phyloP scores from a whole-genome alignment of 108 stramenopile species.

The Craspedostauros australis region DNA sequence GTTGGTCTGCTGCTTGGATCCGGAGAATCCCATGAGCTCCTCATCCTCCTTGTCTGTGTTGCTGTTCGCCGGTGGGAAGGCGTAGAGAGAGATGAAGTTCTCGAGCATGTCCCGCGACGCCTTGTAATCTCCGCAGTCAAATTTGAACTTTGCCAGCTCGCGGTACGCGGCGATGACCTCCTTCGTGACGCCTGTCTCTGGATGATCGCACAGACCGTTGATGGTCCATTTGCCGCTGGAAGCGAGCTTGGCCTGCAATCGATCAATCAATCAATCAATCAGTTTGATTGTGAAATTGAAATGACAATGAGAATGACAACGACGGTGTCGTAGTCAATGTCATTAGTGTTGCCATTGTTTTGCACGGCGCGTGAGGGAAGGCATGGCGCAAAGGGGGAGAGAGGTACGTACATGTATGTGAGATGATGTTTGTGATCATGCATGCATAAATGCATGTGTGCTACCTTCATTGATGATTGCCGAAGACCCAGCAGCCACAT shows the following conservation, averaged over 20 bases:
- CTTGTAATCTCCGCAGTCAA: constrained; percentile 92
- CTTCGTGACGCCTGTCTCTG: constrained; percentile 49
- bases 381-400: too few species aligned
- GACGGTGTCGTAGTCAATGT: too few species aligned
- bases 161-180: constrained; percentile 74
- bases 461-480: too few species aligned
- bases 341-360: too few species aligned
- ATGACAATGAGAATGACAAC: too few species aligned
- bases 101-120: constrained; percentile 73
- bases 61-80: constrained; percentile 44
- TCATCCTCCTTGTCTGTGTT: constrained; percentile 54
- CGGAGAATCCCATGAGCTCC: constrained; percentile 19
- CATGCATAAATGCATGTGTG: too few species aligned
- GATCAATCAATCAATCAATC: not conserved
- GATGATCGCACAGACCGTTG: constrained; percentile 37
- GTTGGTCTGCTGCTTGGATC: constrained; percentile 23
- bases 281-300: too few species aligned
- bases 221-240: constrained; percentile 74
- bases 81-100: constrained; percentile 78
- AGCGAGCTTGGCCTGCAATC: constrained; percentile 53
- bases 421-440: too few species aligned
- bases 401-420: too few species aligned
- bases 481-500: too few species aligned
- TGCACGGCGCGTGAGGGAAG: too few species aligned
- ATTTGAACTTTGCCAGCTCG: constrained; percentile 86